Evolutionary conservation across 1,284 basidiomycete genomes (phyloP), one percentile per base, ranked within the genome.

Genomic region (Cutaneotrichosporon sp.): DNA sequence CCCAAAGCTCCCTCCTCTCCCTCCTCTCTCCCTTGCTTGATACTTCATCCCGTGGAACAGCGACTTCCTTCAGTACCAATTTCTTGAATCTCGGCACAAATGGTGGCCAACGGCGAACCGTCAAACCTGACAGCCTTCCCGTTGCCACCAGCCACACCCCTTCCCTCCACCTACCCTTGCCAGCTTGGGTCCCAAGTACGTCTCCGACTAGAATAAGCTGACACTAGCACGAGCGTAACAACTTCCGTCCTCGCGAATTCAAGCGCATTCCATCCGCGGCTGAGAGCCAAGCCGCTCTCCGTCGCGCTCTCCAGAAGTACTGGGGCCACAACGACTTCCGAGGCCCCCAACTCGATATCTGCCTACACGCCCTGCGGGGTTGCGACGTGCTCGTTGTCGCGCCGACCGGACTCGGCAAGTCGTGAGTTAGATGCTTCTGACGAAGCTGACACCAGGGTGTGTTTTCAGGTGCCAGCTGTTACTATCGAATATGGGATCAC

Each of bases 331-430:
- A 80, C 1, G 81, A 78, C 11, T 93, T 88, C 72, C 87, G 87
- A 73, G 90, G 89, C 30, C 87, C 89, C 65, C 91, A 93, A 79
- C 83, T 86, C 64, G 86, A 89, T 60, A 88, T 92, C 32, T 85
- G 92, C 18, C 83, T 86, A 60, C 87, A 88, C 6, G 89, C 89
- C 0, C 80, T 89, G 32, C 75, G 79, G 67, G 89, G 89, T 83
- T 70, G 78, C 18, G 90, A 92, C 78, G 85, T 92, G 7, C 84
- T 92, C n/a, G 90, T 93, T 6, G 84, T 93, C 3, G 91, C 91
- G 9, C 91, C 92, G 0, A 94, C 91, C 2, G 91, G 92, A 3
- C 88, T 92, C 85, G 91, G 91, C 32, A 94, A 94, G 69, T 79
- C 86, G 91, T 89, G 58, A 62, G 81, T 68, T 0, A 16, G 21